These are phyloP conservation scores for Cunninghamia lanceolata DNA, from an alignment of 75 land plant genomes.

Conservation along the genomic window DNA sequence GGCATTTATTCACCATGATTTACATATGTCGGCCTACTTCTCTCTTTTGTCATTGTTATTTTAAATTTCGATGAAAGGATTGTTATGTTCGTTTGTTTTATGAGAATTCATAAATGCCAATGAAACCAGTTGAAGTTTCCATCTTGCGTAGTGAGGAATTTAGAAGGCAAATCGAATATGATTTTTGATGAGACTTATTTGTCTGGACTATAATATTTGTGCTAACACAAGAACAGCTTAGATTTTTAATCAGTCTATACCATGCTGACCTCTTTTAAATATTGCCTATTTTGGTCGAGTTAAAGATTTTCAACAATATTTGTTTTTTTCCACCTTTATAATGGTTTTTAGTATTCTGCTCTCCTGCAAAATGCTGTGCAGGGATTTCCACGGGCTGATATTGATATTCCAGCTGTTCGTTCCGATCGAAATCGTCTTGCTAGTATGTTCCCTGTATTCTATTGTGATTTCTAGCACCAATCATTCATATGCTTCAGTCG, in stretches of 20 bases:
- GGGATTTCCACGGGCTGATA: constrained; percentile 91
- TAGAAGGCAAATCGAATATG: neutral
- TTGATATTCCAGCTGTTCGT: constrained; percentile 73
- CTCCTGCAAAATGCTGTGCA: constrained; percentile 14
- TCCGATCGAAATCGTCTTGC: constrained; percentile 68
- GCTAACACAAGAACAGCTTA: neutral
- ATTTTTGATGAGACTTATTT: neutral
- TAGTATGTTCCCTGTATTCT: constrained; percentile 34
- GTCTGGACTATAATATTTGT: neutral
- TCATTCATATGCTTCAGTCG: neutral
- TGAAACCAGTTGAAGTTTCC: neutral
- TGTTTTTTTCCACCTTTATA: neutral
- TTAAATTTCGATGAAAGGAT: neutral
- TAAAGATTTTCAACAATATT: neutral
- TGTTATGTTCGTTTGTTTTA: neutral
- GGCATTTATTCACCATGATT: neutral
- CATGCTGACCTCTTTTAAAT: neutral
- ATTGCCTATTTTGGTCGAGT: neutral
- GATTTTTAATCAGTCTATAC: neutral
- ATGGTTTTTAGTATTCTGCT: neutral
- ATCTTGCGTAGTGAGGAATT: neutral
- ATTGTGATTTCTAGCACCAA: neutral
- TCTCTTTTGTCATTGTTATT: neutral
- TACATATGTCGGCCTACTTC: neutral
- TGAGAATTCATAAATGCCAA: neutral